phyloP scores from a whole-genome alignment of 169 alveolate species.

The Babesia gibsoni region DNA sequence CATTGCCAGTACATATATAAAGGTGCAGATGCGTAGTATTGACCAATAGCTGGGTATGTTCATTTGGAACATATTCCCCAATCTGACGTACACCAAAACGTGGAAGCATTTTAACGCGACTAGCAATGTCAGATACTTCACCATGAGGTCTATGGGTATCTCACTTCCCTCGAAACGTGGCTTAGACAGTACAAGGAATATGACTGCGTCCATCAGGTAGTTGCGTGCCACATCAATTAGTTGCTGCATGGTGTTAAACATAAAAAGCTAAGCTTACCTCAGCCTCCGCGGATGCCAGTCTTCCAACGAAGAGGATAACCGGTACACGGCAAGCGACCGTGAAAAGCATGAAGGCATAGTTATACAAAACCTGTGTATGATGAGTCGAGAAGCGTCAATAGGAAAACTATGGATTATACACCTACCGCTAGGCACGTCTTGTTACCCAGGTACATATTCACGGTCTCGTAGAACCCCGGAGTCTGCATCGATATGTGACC shows the following conservation, averaged over 20 bases:
- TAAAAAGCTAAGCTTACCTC: slow-evolving; percentile 29
- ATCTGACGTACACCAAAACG: slow-evolving; percentile 73
- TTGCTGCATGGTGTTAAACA: slow-evolving; percentile 56
- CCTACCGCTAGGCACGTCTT: slow-evolving; percentile 57
- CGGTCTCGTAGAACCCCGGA: slow-evolving; percentile 52
- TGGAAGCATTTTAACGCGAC: slow-evolving; percentile 80
- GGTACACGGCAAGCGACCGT: slow-evolving; percentile 52
- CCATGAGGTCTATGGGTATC: slow-evolving; percentile 68
- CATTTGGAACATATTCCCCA: slow-evolving; percentile 75
- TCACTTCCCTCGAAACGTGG: slow-evolving; percentile 82
- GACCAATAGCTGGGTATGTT: slow-evolving; percentile 75
- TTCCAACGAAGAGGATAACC: slow-evolving; percentile 67
- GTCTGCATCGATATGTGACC: slow-evolving; percentile 43
- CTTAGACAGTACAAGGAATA: slow-evolving; percentile 78
- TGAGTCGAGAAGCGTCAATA: background rate
- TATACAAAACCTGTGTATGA: slow-evolving; percentile 56
- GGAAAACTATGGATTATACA: background rate
- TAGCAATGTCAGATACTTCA: slow-evolving; percentile 69
- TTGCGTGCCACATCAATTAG: slow-evolving; percentile 78
- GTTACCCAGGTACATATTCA: slow-evolving; percentile 22
- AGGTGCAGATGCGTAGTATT: slow-evolving; percentile 53
- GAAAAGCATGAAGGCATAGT: slow-evolving; percentile 67
- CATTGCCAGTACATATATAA: slow-evolving; percentile 68
- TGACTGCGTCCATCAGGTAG: slow-evolving; percentile 80
- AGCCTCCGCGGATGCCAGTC: slow-evolving; percentile 60